These are phyloP conservation scores for Auxenochlorella pyrenoidosa DNA, from an alignment of 139 green algal genomes.

Conservation along the genomic window DNA sequence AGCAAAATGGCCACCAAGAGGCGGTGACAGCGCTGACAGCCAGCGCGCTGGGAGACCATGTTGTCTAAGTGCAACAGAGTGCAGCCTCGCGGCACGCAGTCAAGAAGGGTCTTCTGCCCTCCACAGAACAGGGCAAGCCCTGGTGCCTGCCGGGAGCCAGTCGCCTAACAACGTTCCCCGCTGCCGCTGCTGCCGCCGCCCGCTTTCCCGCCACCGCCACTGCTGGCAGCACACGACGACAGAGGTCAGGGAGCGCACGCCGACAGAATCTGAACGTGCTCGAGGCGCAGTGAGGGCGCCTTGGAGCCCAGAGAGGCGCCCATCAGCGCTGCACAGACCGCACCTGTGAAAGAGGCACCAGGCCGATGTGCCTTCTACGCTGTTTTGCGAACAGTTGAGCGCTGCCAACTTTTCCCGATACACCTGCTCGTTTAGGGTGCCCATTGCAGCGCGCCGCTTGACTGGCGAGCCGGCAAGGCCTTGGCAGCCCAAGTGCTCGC, in stretches of 20 bases:
- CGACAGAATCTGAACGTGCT: neutral
- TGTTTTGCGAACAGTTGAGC: constrained; percentile 68
- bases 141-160: too few relatives aligned
- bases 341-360: constrained; percentile 56
- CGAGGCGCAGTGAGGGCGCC: neutral
- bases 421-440: constrained; percentile 20
- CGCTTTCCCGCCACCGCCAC: too few relatives aligned
- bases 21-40: too few relatives aligned
- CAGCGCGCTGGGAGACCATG: neutral
- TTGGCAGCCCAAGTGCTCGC: neutral
- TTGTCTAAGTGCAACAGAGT: too few relatives aligned
- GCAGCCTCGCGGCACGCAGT: too few relatives aligned
- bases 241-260: neutral
- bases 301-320: neutral
- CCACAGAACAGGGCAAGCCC: too few relatives aligned
- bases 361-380: constrained; percentile 64
- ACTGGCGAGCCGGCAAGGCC: neutral
- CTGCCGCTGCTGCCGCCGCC: neutral
- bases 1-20: neutral
- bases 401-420: constrained; percentile 58
- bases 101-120: too few relatives aligned
- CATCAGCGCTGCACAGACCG: neutral
- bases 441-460: constrained; percentile 32
- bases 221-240: too few relatives aligned
- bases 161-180: too few relatives aligned